Percentiles rank a stretch among this genome's conserved stretches.
Evolutionary conservation across 495 filamentous ascomycete genomes (phyloP).

Genomic region (Podospora didyma): DNA sequence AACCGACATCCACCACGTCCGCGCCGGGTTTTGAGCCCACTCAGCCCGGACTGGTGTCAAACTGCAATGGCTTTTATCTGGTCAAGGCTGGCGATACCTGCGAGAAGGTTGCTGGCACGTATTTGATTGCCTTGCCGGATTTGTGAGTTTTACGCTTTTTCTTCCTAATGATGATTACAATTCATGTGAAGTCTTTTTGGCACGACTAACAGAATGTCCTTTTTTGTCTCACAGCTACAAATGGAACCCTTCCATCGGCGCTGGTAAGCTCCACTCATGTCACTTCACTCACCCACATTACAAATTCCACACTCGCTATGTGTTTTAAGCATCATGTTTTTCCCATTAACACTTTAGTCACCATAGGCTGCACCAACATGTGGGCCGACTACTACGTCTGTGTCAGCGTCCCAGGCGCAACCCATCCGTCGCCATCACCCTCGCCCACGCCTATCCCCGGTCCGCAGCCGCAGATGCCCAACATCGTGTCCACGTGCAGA

Average conservation of each 20-base stretch:
- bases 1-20: background rate
- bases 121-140: conserved; percentile 4
- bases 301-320: too few relatives aligned
- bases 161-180: background rate
- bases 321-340: too few relatives aligned
- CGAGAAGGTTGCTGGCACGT: conserved; percentile 1
- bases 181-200: too few relatives aligned
- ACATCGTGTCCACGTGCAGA: conserved; percentile 13
- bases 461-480: conserved; percentile 10
- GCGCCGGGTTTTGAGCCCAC: background rate
- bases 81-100: conserved; percentile 9
- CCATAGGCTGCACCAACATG: conserved; percentile 11
- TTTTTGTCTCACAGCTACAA: conserved; percentile 6
- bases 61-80: conserved; percentile 16
- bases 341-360: too few relatives aligned
- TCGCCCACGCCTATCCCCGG: background rate
- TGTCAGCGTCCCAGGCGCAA: conserved; percentile 1
- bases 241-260: conserved; percentile 18
- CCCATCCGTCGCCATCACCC: background rate
- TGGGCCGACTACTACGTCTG: conserved; percentile 13
- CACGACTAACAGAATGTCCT: background rate
- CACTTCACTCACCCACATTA: too few relatives aligned
- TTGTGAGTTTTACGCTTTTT: background rate
- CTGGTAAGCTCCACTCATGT: background rate
- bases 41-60: conserved; percentile 4